phyloP scores from a whole-genome alignment of 192 early-diverging fungal species.

The Coemansia javaensis region DNA sequence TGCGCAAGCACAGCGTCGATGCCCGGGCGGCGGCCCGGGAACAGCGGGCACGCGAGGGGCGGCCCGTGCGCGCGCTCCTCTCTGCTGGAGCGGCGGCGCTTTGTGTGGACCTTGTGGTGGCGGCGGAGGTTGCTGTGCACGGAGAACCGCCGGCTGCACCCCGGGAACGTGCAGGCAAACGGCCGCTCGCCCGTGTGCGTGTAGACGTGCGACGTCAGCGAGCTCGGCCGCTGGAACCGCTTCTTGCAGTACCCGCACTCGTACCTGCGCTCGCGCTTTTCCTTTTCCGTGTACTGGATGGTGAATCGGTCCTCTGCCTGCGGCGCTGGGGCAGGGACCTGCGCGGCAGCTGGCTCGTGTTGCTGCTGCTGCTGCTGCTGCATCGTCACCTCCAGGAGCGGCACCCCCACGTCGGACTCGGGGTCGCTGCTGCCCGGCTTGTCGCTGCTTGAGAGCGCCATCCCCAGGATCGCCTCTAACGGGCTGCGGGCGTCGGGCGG shows the following conservation, averaged over 20 bases:
- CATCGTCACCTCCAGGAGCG: too few species aligned
- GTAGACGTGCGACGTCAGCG: constrained; percentile 57
- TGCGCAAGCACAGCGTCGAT: neutral
- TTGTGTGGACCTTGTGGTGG: constrained; percentile 50
- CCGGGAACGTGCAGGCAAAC: constrained; percentile 50
- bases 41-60: neutral
- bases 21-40: neutral
- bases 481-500: neutral
- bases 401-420: too few species aligned
- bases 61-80: neutral
- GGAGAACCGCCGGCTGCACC: constrained; percentile 67
- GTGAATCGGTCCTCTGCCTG: neutral
- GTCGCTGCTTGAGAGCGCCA: too few species aligned
- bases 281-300: constrained; percentile 40
- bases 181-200: constrained; percentile 61
- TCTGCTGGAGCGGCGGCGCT: constrained; percentile 1
- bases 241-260: constrained; percentile 57
- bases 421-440: too few species aligned
- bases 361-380: neutral
- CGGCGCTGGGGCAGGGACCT: neutral
- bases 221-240: constrained; percentile 56
- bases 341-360: neutral
- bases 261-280: constrained; percentile 51
- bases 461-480: constrained; percentile 3
- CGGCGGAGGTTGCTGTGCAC: constrained; percentile 76